Percentiles rank a stretch among this genome's conserved stretches.
Evolutionary conservation across 2,329 filamentous ascomycete genomes (phyloP).

Genomic region (Xylaria sp.): DNA sequence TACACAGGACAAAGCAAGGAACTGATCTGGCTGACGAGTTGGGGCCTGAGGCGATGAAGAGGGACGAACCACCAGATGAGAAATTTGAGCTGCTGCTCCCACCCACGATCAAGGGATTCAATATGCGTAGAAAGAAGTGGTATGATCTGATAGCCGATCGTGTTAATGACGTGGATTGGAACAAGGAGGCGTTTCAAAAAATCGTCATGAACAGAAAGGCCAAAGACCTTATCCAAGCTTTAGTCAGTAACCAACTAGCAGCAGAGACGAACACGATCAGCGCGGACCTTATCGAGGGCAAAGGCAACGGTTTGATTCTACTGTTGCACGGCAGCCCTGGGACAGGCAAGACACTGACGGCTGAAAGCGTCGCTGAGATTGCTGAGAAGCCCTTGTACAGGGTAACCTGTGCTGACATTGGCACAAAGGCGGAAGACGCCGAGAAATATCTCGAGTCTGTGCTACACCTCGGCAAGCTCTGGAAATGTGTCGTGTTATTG

Average conservation of each 20-base stretch:
- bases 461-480: conserved; percentile 19
- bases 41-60: conserved; percentile 11
- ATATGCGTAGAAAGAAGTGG: conserved; percentile 30
- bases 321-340: conserved; percentile 24
- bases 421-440: conserved; percentile 17
- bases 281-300: conserved; percentile 20
- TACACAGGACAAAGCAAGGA: neutral
- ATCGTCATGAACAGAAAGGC: conserved; percentile 17
- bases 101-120: conserved; percentile 24
- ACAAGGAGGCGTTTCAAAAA: conserved; percentile 20
- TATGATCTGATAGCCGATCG: conserved; percentile 11
- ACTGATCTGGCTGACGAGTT: neutral
- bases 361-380: conserved; percentile 30
- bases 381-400: conserved; percentile 22
- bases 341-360: conserved; percentile 27
- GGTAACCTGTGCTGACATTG: conserved; percentile 28
- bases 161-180: conserved; percentile 10
- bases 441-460: conserved; percentile 26
- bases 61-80: conserved; percentile 17
- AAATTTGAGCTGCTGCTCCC: conserved; percentile 24
- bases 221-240: conserved; percentile 19
- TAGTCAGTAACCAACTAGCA: conserved; percentile 17
- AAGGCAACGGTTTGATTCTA: conserved; percentile 22
- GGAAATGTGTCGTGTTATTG: conserved; percentile 25
- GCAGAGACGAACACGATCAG: neutral